A percentile compares a stretch with the other conserved stretches of the same genome.
These are phyloP conservation scores for Massospora cicadina DNA, from an alignment of 371 early-diverging fungal species.

Conservation along the genomic window DNA sequence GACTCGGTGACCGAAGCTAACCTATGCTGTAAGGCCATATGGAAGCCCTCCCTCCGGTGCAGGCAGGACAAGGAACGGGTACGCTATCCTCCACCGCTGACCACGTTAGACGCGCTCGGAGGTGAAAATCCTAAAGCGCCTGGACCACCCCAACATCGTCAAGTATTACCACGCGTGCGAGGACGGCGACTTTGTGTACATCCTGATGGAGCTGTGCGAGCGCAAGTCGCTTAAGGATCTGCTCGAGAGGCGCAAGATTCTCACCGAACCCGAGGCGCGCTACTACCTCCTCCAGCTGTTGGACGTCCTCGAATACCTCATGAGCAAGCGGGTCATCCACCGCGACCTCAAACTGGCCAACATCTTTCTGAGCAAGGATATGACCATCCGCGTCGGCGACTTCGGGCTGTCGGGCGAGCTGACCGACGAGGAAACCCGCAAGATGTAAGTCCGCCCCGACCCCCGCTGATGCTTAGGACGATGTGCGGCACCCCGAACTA, in stretches of 20 bases:
- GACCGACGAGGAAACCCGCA: conserved; percentile 54
- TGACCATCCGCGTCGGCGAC: conserved; percentile 90
- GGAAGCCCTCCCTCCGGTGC: neutral
- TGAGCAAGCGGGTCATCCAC: conserved; percentile 83
- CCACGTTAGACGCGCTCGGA: conserved; percentile 42
- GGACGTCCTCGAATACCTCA: conserved; percentile 73
- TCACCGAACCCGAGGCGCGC: conserved; percentile 29
- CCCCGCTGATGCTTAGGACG: conserved; percentile 29
- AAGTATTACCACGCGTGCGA: conserved; percentile 71
- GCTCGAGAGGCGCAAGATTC: conserved; percentile 29
- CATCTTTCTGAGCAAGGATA: conserved; percentile 76
- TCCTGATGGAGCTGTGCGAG: conserved; percentile 90
- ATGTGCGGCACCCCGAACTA: conserved; percentile 98
- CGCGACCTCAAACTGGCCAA: conserved; percentile 96
- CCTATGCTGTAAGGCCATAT: conserved; percentile 4
- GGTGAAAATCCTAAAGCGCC: conserved; percentile 63
- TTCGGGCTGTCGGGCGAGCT: conserved; percentile 89
- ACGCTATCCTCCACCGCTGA: neutral
- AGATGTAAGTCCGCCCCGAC: conserved; percentile 38
- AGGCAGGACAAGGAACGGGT: neutral
- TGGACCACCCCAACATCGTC: conserved; percentile 75
- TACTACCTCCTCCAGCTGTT: conserved; percentile 63
- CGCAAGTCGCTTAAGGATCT: conserved; percentile 72
- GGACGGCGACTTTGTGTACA: conserved; percentile 73
- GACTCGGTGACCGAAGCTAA: neutral